Evolutionary conservation across 768 basidiomycete species (phyloP), one percentile per base, ranked within the genome.

Genomic region (Lactifluus hygrophoroides): DNA sequence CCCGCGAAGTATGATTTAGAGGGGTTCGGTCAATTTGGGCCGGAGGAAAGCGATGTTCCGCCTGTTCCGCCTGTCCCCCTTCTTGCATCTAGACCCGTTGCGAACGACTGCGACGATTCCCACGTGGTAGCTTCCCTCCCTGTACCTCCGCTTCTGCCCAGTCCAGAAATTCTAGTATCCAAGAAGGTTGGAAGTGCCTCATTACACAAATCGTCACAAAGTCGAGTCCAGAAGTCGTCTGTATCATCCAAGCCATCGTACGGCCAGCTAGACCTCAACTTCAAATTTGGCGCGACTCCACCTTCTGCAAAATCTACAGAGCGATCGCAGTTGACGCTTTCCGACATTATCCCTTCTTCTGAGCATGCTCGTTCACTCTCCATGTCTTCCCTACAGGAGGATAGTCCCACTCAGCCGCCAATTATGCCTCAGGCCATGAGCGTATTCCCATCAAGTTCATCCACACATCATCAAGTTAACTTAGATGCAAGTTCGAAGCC

Each of bases 281-380:
- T 91, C 78, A 86, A 77, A 66, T 91, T 90, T 59, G 88, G 88
- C 25, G 87, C 86, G 23, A 71, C 69, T 5, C 67, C 70, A 0
- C 61, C 66, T 1, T 50, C 59, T 38, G 57, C 61, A 46, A 43
- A 25, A 34, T 42, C 59, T 11, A 28, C 64, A 28, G 56, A 58
- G 17, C 63, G 66, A 55, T 69, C 72, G 49, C 76, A 76, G 0
- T 66, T 85, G 49, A 87, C 86, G 3, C 72, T 90, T 23, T 82
- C 86, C 0, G 86, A 90, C 60, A 88, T 90, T 68, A 86, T 90
- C 49, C 88, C 87, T 6, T 81, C 86, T 0, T 76, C 77, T 0
- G 73, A 78, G 11, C 76, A 82, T 63, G 75, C 73, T 17, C 76
- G 77, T 28, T 74, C 78, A 1, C 66, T 79, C 34, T 82, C 83